Base-by-base conservation (phyloP, 805 yeast genomes). In the Metschnikowia sp. region DNA sequence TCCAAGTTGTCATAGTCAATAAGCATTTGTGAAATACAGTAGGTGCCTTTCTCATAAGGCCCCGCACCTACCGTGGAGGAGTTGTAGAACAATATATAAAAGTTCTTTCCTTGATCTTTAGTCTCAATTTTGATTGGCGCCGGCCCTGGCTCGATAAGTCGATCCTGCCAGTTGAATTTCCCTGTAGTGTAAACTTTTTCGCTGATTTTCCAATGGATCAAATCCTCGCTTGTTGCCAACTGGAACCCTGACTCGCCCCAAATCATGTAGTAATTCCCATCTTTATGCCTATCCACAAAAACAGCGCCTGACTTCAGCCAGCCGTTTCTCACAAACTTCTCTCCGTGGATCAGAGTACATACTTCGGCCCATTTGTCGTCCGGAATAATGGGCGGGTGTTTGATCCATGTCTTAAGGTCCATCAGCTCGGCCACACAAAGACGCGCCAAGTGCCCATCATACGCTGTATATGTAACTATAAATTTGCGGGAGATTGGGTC, bases 261-360 rank as follows among this genome's bases (percentile, higher is more conserved):
- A 19, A 72, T 62, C 76, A 72, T 72, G 51, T 70, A 69, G 49
- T 66, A 71, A 34, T 60, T 57, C 4, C 74, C 74, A 49, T 68
- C 69, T 13, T 49, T 48, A 40, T 59, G 57, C 31, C 43, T 37
- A 35, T 70, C 71, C 7, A 62, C 62, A 48, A 72, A 68, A 1
- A 72, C 53, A 2, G 75, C 75, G 2, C 74, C 76, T 13, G 69
- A 63, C 53, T 72, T 72, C 69, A 66, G 71, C 76, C 76, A 71
- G 26, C 59, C 62, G 26, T 56, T 43, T 19, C 75, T 53, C 11
- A 68, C 64, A 28, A 58, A 52, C 22, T 54, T 51, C n/a, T 45
- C 45, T 9, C 67, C 70, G 43, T 58, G 51, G 19, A 59, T 39
- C 6, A 54, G 51, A n/a, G 45, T 48, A 26, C 66, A 68, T 15